Base-by-base conservation (phyloP, 2,329 filamentous ascomycete species). In the Xylariaceae sp. region DNA sequence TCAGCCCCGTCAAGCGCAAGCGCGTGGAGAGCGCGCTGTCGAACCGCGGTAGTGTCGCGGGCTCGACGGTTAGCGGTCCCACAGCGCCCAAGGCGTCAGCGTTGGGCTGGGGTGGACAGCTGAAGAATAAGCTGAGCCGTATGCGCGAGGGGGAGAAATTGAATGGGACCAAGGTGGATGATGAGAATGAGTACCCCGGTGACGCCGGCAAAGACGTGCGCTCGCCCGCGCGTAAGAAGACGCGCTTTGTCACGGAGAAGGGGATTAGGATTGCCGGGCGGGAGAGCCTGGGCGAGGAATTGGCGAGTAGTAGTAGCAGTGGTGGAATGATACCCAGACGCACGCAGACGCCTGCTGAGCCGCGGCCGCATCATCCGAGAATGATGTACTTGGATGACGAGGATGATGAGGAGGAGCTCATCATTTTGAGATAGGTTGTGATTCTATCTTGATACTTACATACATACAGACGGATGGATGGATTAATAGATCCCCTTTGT, bases 211-310 rank as follows among this genome's bases (percentile, higher is more conserved):
- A 48, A 47, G 56, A 55, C 17, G 39, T 54, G 71, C 62, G 63
- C 64, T 79, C 69, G 69, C 83, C 83, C 0, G 80, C 84, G 37
- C 79, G 82, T 65, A 88, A 90, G 75, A 90, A 90, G 79, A 92
- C 88, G 55, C 80, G 88, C n/a, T 92, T 92, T 69, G 82, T 92
- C 47, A 90, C 89, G 30, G 85, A 86, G 48, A 89, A 87, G 71
- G 89, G 89, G 0, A 92, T 92, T 62, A 82, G 85, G 57, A 88
- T 90, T 73, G 88, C 89, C 3, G 89, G 89, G 1, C 79, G 88
- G 61, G 89, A 92, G 69, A 91, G 88, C 69, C 71, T 92, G 1
- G 85, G 86, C 8, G 77, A 73, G n/a, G 81, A 82, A 55, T 72
- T 77, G 15, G 37, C 35, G 2, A 30, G 23, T 30, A 30, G 23